Evolutionary conservation across 2,329 filamentous ascomycete genomes (phyloP), one percentile per base, ranked within the genome.

Genomic region (Aureobasidium pullulans): DNA sequence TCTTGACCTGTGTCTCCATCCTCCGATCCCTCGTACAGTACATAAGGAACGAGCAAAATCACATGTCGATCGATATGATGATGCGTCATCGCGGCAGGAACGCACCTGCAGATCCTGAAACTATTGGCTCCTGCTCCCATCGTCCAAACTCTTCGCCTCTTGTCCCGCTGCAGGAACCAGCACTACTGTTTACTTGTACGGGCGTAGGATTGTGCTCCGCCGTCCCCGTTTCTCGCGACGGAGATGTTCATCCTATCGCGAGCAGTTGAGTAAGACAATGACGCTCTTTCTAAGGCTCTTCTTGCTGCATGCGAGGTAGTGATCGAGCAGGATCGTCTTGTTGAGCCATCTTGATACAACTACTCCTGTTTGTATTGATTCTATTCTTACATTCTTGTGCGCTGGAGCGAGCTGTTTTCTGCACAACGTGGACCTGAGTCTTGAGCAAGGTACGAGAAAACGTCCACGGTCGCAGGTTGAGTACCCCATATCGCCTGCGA

Each of bases 241-340:
- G 28, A 37, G 4, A 28, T 54, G 28, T 10, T 37, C 50, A 23
- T 54, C 29, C 50, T 54, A 44, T 56, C 28, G 40, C 31, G 6
- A 44, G 52, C 40, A 56, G 40, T 44, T 46, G 52, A 40, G 52
- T 56, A 56, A 56, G 52, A 56, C 52, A 56, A 46, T 44, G 39
- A 56, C 40, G 52, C n/a, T 46, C 11, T 34, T n/a, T 6, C n/a
- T 7, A 16, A 29, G 28, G 40, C 13, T 36, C 9, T n/a, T 46
- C 16, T 28, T 28, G 28, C 50, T 43, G 37, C 23, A 43, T 23
- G 16, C 37, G 7, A 44, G 52, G 42, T 37, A 16, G 46, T 46
- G 52, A 56, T 48, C 40, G 43, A 19, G 42, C 42, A 57, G 36
- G 54, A 57, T 57, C 54, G 32, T 47, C 43, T 37, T 48, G 54